Evolutionary conservation across 192 early-diverging fungal species (phyloP).

Genomic region (Coemansia sp.): DNA sequence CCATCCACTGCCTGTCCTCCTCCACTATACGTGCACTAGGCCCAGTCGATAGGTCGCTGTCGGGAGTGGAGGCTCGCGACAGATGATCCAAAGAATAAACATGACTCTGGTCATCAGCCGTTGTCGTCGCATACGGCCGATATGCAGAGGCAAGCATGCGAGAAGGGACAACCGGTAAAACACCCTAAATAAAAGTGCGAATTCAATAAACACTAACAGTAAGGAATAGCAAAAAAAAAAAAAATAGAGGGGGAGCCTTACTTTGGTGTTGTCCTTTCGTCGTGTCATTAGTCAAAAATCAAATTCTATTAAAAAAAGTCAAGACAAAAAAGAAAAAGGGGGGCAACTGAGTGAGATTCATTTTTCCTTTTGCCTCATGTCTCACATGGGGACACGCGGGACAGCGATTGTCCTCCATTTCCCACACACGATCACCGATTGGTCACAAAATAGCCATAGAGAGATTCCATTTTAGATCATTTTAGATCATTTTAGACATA

Average conservation of each 20-base stretch:
- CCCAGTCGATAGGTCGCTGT: not conserved
- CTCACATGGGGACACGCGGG: no score
- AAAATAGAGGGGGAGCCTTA: no score
- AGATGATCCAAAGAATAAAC: not conserved
- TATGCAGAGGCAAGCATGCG: slow-evolving; percentile 37
- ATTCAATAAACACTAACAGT: no score
- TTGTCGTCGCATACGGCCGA: slow-evolving; percentile 35
- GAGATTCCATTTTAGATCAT: no score
- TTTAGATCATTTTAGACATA: slow-evolving; percentile 97
- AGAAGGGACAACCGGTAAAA: slow-evolving; percentile 21
- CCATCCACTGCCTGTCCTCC: slow-evolving; percentile 24
- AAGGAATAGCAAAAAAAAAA: no score
- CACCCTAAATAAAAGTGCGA: slow-evolving; percentile 3
- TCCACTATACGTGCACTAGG: not conserved
- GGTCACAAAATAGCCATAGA: not conserved
- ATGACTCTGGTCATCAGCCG: no score
- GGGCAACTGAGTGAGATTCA: not conserved
- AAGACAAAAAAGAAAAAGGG: not conserved
- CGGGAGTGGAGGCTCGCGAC: not conserved
- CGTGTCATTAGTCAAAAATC: slow-evolving; percentile 28
- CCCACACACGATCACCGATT: not conserved
- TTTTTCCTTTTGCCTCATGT: no score
- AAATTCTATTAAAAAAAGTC: not conserved
- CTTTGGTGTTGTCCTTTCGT: slow-evolving; percentile 37
- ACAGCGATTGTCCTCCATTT: no score